Percentiles rank a stretch among this genome's conserved stretches.
Conservation (phyloP, 1,284 basidiomycete genomes). For the Ceratobasidium sp. region DNA sequence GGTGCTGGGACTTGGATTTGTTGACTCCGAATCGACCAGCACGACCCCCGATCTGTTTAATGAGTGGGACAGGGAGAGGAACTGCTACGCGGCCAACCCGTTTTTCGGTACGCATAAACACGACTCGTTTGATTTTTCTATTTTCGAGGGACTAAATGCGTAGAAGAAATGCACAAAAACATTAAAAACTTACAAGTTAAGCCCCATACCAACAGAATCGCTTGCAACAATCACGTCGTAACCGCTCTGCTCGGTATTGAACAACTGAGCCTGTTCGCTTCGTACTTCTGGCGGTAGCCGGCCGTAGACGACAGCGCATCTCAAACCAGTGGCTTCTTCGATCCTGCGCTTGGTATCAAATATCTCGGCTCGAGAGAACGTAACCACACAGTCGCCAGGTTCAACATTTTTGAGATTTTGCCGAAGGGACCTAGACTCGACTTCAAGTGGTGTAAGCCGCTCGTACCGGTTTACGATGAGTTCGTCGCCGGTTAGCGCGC, state of each 20-base stretch:
- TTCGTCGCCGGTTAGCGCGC: constrained; percentile 85
- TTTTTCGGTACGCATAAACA: constrained; percentile 86
- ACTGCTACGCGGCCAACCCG: constrained; percentile 72
- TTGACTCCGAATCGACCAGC: constrained; percentile 93
- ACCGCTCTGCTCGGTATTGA: constrained; percentile 83
- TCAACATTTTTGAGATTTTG: constrained; percentile 75
- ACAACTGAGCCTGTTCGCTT: constrained; percentile 89
- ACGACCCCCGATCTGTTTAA: constrained; percentile 97
- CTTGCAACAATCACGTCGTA: constrained; percentile 91
- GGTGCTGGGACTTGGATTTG: constrained; percentile 50
- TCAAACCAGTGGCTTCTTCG: constrained; percentile 77
- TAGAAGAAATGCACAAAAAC: background rate
- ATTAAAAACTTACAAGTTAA: constrained; percentile 82
- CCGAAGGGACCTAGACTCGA: constrained; percentile 76
- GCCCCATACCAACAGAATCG: constrained; percentile 95
- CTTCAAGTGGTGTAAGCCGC: constrained; percentile 85
- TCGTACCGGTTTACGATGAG: constrained; percentile 88
- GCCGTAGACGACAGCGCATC: constrained; percentile 92
- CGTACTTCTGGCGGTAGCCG: constrained; percentile 90
- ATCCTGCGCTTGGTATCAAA: constrained; percentile 83
- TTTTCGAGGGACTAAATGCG: background rate
- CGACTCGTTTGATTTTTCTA: constrained; percentile 92
- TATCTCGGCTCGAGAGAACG: constrained; percentile 85
- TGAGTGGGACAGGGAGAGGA: constrained; percentile 80
- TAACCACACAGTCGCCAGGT: constrained; percentile 93